phyloP scores from a whole-genome alignment of 208 protist species.

The Crithidia fasciculata region DNA sequence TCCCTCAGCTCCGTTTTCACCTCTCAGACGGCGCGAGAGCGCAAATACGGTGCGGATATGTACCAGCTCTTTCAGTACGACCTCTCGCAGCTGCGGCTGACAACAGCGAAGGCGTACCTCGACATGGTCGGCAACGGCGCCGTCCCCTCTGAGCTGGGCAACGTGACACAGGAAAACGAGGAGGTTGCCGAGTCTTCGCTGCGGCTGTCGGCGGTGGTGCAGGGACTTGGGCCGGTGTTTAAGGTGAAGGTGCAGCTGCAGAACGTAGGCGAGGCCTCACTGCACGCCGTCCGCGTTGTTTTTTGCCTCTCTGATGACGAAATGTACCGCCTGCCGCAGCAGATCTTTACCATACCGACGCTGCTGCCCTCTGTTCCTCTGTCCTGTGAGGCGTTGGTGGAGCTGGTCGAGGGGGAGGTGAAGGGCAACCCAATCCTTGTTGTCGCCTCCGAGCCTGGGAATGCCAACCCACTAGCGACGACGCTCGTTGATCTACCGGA shows the following conservation, averaged over 20 bases:
- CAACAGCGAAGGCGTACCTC: constrained; percentile 89
- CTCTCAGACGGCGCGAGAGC: constrained; percentile 93
- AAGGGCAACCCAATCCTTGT: constrained; percentile 73
- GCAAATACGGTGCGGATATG: constrained; percentile 83
- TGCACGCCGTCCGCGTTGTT: constrained; percentile 67
- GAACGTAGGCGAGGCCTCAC: constrained; percentile 66
- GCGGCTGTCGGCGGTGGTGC: constrained; percentile 73
- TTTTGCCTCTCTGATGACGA: constrained; percentile 55
- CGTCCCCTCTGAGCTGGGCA: constrained; percentile 31
- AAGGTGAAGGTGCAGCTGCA: constrained; percentile 83
- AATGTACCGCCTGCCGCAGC: constrained; percentile 64
- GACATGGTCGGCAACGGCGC: constrained; percentile 19
- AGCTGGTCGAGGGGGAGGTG: constrained; percentile 58
- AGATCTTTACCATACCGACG: constrained; percentile 60
- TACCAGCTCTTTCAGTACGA: constrained; percentile 94
- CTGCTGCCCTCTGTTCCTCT: constrained; percentile 74
- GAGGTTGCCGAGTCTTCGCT: constrained; percentile 29
- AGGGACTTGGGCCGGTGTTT: constrained; percentile 93
- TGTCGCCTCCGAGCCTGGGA: constrained; percentile 36
- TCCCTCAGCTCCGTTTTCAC: constrained; percentile 94
- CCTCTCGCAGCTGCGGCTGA: constrained; percentile 86
- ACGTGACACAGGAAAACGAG: constrained; percentile 33
- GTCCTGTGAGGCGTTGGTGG: constrained; percentile 62
- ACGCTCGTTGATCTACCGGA: constrained; percentile 88
- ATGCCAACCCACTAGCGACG: constrained; percentile 50